Evolutionary conservation across 495 filamentous ascomycete species (phyloP).

Genomic region (Penicillium macrosclerotiorum): DNA sequence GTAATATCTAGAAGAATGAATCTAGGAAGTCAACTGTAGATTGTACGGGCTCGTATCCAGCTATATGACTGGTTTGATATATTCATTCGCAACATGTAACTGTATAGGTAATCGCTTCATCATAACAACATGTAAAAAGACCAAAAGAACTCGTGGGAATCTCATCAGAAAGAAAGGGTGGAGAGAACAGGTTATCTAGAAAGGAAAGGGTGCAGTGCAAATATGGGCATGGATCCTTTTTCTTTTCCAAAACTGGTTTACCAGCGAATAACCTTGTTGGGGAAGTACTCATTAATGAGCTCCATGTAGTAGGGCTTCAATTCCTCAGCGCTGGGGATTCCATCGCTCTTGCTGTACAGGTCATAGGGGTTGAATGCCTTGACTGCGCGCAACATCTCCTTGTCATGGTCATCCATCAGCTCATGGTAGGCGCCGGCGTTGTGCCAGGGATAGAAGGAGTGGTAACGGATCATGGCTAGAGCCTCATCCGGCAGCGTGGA

Average conservation of each 20-base stretch:
- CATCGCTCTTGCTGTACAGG: conserved; percentile 88
- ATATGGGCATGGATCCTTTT: too few species aligned
- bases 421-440: conserved; percentile 70
- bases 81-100: conserved; percentile 1
- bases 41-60: too few species aligned
- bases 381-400: conserved; percentile 74
- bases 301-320: conserved; percentile 76
- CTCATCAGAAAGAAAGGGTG: conserved; percentile 3
- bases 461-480: conserved; percentile 86
- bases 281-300: conserved; percentile 83
- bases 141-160: conserved; percentile 15
- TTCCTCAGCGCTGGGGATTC: conserved; percentile 67
- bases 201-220: not conserved
- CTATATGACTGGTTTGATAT: too few species aligned
- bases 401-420: conserved; percentile 80
- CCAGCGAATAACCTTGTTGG: conserved; percentile 73
- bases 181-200: conserved; percentile 4
- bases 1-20: too few species aligned
- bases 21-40: too few species aligned
- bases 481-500: conserved; percentile 73
- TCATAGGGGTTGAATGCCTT: conserved; percentile 89
- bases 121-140: not conserved
- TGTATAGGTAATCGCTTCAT: conserved; percentile 12
- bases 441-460: conserved; percentile 92
- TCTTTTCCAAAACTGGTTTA: conserved; percentile 33